These are phyloP conservation scores for Chlorella ohadii DNA, from an alignment of 139 green algal genomes.

Conservation along the genomic window DNA sequence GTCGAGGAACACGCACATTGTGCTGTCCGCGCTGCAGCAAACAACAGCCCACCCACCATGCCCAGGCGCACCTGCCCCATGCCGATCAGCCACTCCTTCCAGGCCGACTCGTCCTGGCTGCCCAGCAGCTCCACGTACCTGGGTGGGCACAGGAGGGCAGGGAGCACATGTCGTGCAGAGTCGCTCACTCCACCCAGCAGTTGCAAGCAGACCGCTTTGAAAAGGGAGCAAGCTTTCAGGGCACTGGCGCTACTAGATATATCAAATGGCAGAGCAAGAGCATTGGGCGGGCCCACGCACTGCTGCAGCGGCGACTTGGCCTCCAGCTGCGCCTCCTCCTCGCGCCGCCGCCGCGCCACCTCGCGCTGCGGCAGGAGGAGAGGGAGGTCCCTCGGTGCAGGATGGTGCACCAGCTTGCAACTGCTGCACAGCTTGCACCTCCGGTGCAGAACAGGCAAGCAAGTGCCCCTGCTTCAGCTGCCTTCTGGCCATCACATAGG, in stretches of 20 bases:
- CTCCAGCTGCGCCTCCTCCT: conserved; percentile 36
- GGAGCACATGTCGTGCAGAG: too few relatives aligned
- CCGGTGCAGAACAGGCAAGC: too few relatives aligned
- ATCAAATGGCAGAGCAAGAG: not conserved
- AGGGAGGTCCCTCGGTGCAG: not conserved
- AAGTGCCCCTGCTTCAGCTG: too few relatives aligned
- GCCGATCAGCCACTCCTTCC: conserved; percentile 48
- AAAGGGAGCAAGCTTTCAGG: too few relatives aligned
- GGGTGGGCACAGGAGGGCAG: too few relatives aligned
- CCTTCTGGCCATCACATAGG: too few relatives aligned
- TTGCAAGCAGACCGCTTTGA: too few relatives aligned
- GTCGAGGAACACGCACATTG: too few relatives aligned
- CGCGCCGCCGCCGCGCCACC: conserved; percentile 9
- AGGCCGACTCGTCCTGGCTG: conserved; percentile 45
- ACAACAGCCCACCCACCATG: too few relatives aligned
- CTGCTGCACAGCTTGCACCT: not conserved
- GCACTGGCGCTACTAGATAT: too few relatives aligned
- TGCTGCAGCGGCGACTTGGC: conserved; percentile 47
- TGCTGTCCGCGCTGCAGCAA: not conserved
- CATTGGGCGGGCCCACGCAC: not conserved
- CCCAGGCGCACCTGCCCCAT: conserved; percentile 46
- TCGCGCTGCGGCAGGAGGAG: not conserved
- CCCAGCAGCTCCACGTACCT: conserved; percentile 57
- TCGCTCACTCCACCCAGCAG: too few relatives aligned
- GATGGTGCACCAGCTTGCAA: not conserved